phyloP scores from a whole-genome alignment of 1,284 basidiomycete species.

The Ganoderma boninense region DNA sequence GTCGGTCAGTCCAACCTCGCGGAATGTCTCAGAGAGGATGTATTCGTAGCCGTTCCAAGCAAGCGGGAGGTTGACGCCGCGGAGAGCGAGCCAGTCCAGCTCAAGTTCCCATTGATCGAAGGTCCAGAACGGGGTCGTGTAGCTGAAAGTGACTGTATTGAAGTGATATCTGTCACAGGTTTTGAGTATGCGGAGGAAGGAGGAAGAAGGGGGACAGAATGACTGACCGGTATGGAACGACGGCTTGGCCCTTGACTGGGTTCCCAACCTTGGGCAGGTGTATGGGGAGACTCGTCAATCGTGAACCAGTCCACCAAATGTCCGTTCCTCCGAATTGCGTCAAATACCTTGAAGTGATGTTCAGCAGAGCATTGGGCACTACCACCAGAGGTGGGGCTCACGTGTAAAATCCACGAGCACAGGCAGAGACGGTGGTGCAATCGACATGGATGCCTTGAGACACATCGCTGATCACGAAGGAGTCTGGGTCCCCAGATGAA shows the following conservation, averaged over 20 bases:
- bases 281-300: constrained; percentile 43
- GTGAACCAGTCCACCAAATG: constrained; percentile 55
- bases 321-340: constrained; percentile 48
- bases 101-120: constrained; percentile 53
- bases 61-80: constrained; percentile 53
- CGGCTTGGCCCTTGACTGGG: constrained; percentile 42
- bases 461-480: constrained; percentile 39
- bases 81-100: constrained; percentile 55
- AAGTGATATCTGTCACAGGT: constrained; percentile 46
- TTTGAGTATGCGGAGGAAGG: background rate
- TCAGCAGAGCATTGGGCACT: background rate
- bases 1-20: constrained; percentile 48
- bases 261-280: constrained; percentile 43
- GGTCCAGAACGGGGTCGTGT: constrained; percentile 51
- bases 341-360: constrained; percentile 42
- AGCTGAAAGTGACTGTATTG: constrained; percentile 55
- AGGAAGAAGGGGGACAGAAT: background rate
- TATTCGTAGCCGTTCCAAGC: constrained; percentile 54
- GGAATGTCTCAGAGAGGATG: constrained; percentile 47
- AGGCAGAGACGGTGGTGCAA: constrained; percentile 42
- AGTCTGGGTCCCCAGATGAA: constrained; percentile 35
- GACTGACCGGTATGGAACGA: constrained; percentile 49
- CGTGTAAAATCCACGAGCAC: constrained; percentile 42
- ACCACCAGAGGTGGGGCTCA: constrained; percentile 21
- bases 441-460: constrained; percentile 35